phyloP scores from a whole-genome alignment of 2,329 filamentous ascomycete genomes.

The Colletotrichum gigasporum region DNA sequence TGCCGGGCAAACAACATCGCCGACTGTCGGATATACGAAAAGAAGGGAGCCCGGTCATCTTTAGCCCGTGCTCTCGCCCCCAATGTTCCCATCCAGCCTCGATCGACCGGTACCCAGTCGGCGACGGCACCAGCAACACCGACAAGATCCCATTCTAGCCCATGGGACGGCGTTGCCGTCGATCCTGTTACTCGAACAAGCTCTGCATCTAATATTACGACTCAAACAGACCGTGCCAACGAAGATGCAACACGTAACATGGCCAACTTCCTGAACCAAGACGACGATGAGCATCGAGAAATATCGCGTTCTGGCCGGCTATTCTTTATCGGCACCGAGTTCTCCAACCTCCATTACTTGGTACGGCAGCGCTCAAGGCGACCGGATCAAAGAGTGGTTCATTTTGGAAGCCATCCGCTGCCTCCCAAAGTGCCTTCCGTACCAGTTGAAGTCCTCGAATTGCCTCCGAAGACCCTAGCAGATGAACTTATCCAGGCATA shows the following conservation, averaged over 20 bases:
- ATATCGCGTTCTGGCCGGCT: slow-evolving; percentile 58
- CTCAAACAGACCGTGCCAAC: slow-evolving; percentile 36
- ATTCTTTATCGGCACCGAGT: slow-evolving; percentile 64
- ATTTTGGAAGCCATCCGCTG: slow-evolving; percentile 45
- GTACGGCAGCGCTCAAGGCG: slow-evolving; percentile 53
- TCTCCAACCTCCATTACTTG: slow-evolving; percentile 65
- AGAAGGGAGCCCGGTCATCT: slow-evolving; percentile 55
- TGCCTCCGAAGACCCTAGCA: slow-evolving; percentile 57
- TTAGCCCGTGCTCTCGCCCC: slow-evolving; percentile 40
- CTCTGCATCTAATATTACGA: neutral
- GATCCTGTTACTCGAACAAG: neutral
- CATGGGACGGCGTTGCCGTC: neutral
- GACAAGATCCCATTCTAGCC: slow-evolving; percentile 10
- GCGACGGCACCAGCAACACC: slow-evolving; percentile 38
- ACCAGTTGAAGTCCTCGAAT: slow-evolving; percentile 56
- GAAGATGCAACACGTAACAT: slow-evolving; percentile 56
- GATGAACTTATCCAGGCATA: slow-evolving; percentile 61
- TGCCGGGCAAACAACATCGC: slow-evolving; percentile 51
- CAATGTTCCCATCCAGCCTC: slow-evolving; percentile 56
- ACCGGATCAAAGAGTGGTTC: slow-evolving; percentile 38
- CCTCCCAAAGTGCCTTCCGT: slow-evolving; percentile 51
- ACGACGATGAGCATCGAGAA: slow-evolving; percentile 53
- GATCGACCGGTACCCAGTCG: slow-evolving; percentile 38
- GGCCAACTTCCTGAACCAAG: slow-evolving; percentile 59
- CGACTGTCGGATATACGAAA: slow-evolving; percentile 59